These are phyloP conservation scores for Mycena filopes DNA, from an alignment of 768 basidiomycete genomes.

Conservation along the genomic window DNA sequence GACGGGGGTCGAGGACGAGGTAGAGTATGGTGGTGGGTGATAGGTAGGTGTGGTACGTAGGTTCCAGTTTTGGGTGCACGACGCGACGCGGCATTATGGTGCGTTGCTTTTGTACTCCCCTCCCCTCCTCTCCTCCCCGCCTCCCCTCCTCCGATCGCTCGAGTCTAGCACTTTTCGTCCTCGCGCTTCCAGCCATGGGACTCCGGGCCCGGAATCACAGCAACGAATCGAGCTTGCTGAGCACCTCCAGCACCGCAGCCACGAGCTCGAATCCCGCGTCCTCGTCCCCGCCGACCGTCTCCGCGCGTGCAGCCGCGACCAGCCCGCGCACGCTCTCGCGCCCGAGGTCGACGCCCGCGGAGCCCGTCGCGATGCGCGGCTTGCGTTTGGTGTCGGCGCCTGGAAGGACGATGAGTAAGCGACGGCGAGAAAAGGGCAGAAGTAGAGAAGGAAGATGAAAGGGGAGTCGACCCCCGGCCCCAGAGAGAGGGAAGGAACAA, in stretches of 20 bases:
- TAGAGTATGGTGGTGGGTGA: too few species aligned
- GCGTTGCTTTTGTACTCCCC: background rate
- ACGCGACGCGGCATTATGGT: too few species aligned
- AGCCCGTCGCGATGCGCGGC: slow-evolving; percentile 66
- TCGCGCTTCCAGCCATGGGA: background rate
- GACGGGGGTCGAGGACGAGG: too few species aligned
- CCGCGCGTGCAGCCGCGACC: slow-evolving; percentile 77
- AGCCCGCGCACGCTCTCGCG: slow-evolving; percentile 80
- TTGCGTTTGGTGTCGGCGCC: slow-evolving; percentile 30
- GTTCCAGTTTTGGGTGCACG: too few species aligned
- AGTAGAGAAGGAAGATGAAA: background rate
- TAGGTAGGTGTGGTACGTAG: too few species aligned
- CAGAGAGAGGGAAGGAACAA: background rate
- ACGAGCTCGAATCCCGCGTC: slow-evolving; percentile 92
- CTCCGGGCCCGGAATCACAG: slow-evolving; percentile 50
- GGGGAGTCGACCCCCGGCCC: slow-evolving; percentile 7
- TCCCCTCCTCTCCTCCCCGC: background rate
- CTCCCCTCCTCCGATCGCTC: background rate
- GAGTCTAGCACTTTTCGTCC: background rate
- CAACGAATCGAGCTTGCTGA: slow-evolving; percentile 91
- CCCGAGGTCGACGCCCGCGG: slow-evolving; percentile 57
- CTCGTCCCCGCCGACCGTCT: slow-evolving; percentile 72
- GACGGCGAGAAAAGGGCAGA: background rate
- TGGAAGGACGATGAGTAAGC: background rate
- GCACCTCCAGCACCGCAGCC: slow-evolving; percentile 92